Conservation (phyloP, 148 eudicot genomes). For the Rhododendron ovatum region DNA sequence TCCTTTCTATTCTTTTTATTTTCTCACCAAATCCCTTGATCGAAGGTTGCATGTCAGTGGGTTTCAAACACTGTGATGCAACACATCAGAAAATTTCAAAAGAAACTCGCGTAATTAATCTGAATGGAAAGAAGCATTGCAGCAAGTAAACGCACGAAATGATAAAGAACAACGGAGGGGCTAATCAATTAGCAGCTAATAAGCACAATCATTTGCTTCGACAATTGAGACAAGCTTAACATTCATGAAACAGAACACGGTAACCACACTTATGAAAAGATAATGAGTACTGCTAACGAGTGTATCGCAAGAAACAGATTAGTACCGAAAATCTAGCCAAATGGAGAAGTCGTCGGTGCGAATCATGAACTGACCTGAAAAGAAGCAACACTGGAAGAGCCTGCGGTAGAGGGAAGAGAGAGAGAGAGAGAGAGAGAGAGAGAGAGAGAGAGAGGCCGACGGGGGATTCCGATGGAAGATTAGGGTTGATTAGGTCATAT, state of each 20-base stretch:
- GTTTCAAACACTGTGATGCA: not conserved
- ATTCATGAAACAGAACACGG: not conserved
- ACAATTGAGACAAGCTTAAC: not conserved
- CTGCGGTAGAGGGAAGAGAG: not conserved
- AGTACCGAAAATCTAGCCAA: not conserved
- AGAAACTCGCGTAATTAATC: not conserved
- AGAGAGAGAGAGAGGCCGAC: not conserved
- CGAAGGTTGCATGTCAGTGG: not conserved
- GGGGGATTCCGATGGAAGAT: constrained; percentile 17
- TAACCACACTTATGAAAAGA: not conserved
- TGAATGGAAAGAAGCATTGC: not conserved
- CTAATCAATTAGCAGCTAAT: not conserved
- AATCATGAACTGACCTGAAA: not conserved
- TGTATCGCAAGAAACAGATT: not conserved
- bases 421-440: not conserved
- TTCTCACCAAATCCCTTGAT: not conserved
- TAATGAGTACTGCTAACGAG: not conserved
- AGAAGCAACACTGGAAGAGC: not conserved
- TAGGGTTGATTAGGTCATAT: constrained; percentile 19
- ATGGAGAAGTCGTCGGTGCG: not conserved
- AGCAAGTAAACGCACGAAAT: not conserved
- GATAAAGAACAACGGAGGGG: not conserved
- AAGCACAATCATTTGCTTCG: not conserved
- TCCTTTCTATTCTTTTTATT: no score
- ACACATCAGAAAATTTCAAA: not conserved